Base-by-base conservation (phyloP, 169 alveolate species). In the Plasmodium coatneyi region DNA sequence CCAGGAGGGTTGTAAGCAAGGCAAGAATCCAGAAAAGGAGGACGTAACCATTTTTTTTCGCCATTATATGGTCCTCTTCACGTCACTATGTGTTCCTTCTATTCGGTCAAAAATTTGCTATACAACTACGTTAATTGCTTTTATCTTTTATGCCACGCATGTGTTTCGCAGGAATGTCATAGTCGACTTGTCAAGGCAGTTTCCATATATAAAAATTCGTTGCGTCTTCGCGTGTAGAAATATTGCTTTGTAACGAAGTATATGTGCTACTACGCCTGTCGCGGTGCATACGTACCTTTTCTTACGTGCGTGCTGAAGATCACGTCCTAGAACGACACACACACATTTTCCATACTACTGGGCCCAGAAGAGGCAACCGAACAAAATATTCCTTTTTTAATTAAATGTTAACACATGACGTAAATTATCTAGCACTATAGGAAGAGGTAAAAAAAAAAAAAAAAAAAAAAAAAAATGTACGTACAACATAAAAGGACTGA, bases 1-100 rank as follows among this genome's bases (percentile, higher is more conserved):
- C 5, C 4, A 19, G 34, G 12, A 52, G 70, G 6, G 34, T 54
- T 52, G 60, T 76, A 28, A 86, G 41, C 9, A 52, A 86, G 30
- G 54, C 10, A 60, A 72, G 16, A 36, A 86, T 74, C 93, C 84
- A 14, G 30, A 86, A 74, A 78, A 74, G 80, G 80, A 86, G 43
- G 30, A 54, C 12, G 39, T 10, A 71, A 2, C n/a, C 19, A 4
- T 41, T 32, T 82, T 28, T 82, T 70, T 82, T 82, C 72, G 70
- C 34, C 92, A 82, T 82, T n/a, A 60, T n/a, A 66, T 66, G 43
- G 43, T 43, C 52, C 32, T 71, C 82, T 41, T 70, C 25, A 25
- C 49, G 28, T 66, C 49, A 34, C 52, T 71, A 22, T 66, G n/a
- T 66, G 30, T n/a, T 25, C n/a, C 76, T 12, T 25, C 30, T 66